Percentiles rank a stretch among this genome's conserved stretches.
phyloP scores from a whole-genome alignment of 805 yeast genomes.

The Lachancea dasiensis region DNA sequence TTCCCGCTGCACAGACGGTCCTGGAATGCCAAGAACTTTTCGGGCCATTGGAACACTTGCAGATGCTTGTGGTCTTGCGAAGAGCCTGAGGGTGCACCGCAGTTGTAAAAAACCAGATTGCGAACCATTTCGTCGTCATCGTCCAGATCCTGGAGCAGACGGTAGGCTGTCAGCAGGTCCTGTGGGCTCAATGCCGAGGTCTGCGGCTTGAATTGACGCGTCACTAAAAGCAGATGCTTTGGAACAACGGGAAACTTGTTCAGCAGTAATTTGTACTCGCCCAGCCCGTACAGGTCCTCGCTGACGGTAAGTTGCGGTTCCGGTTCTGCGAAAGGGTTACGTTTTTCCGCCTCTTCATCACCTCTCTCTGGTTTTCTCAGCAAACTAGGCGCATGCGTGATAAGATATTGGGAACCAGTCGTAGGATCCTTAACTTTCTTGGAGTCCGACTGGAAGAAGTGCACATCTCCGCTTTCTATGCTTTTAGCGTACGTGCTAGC shows the following conservation, averaged over 20 bases:
- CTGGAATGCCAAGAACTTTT: constrained; percentile 51
- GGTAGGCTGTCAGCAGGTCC: constrained; percentile 59
- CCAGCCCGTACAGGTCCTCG: constrained; percentile 41
- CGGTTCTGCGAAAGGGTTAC: constrained; percentile 75
- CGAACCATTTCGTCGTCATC: constrained; percentile 35
- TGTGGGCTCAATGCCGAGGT: constrained; percentile 59
- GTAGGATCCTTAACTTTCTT: constrained; percentile 28
- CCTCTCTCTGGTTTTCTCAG: constrained; percentile 37
- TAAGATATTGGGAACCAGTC: constrained; percentile 28
- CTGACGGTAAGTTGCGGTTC: constrained; percentile 68
- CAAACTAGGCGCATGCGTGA: constrained; percentile 32
- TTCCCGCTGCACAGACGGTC: constrained; percentile 39
- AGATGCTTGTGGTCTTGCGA: constrained; percentile 91
- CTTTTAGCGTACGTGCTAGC: constrained; percentile 45
- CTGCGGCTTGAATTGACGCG: constrained; percentile 70
- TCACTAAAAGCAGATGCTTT: constrained; percentile 72
- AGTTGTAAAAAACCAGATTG: constrained; percentile 81
- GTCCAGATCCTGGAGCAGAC: constrained; percentile 48
- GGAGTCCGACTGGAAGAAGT: constrained; percentile 45
- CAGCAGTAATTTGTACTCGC: constrained; percentile 56
- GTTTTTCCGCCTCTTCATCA: constrained; percentile 26
- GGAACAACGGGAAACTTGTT: constrained; percentile 85
- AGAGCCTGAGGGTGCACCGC: constrained; percentile 89
- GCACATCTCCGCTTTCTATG: constrained; percentile 38
- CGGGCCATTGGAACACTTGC: constrained; percentile 74